Base-by-base conservation (phyloP, 208 protist species). In the Tritrichomonas foetus region DNA sequence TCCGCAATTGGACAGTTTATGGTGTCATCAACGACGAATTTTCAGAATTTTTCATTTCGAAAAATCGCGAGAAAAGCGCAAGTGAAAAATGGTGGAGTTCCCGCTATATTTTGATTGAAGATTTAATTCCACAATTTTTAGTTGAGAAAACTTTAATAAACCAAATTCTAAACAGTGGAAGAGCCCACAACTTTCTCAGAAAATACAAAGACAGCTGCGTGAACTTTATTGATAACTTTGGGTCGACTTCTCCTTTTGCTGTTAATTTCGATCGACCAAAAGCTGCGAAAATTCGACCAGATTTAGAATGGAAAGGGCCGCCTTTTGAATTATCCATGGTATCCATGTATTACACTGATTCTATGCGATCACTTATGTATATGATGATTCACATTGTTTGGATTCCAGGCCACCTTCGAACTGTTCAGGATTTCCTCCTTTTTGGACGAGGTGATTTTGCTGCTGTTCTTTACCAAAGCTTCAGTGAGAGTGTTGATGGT, bases 301-400 rank as follows among this genome's bases (percentile, higher is more conserved):
- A 84, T 20, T n/a, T 69, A 5, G 74, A 25, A 53, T 84, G 74
- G 74, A 20, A 13, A 47, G 74, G 74, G 1, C 74, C 74, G 5
- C 44, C 74, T 53, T 84, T 84, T 53, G 74, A 84, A 53, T 20
- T 84, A 11, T 84, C 74, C 3, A 84, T 84, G 74, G 74, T 84
- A n/a, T 16, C 1, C 33, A 16, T 33, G 9, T 84, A 39, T 53
- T 9, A 9, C 25, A 22, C 25, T 9, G 74, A 84, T 84, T 33
- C 74, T 1, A 44, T 84, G 27, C 25, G 53, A 33, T 84, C 74
- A 13, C 8, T 84, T 36, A 49, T 33, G 20, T 53, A 49, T 30
- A 84, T 84, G 74, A 84, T 44, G 16, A 30, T 53, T 1, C 3
- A 84, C 16, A 53, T 53, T 49, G 74, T 84, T 53, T 84, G 74